Conservation (phyloP, 306 rosid species). For the Myrica gale region DNA sequence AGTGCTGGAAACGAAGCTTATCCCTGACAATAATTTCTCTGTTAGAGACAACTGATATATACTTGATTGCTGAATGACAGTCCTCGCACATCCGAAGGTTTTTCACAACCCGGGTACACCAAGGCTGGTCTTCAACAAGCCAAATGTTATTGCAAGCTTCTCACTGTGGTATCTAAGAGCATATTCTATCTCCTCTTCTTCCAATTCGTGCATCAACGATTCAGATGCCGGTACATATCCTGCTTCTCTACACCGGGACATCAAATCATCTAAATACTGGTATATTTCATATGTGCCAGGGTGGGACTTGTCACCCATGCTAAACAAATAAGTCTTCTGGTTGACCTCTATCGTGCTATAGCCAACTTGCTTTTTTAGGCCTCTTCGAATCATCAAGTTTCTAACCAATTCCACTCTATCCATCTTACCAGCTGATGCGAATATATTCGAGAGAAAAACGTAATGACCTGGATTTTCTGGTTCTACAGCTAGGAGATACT, state of each 20-base stretch:
- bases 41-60: constrained; percentile 54
- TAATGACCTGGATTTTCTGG: constrained; percentile 92
- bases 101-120: constrained; percentile 64
- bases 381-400: constrained; percentile 61
- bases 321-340: constrained; percentile 48
- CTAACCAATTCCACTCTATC: constrained; percentile 72
- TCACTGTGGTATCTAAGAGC: constrained; percentile 93
- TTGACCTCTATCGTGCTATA: constrained; percentile 69
- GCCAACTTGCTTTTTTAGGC: constrained; percentile 74
- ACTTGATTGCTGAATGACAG: constrained; percentile 80
- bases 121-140: constrained; percentile 58
- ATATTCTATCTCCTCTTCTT: constrained; percentile 84
- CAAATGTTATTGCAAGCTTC: constrained; percentile 89
- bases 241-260: constrained; percentile 62
- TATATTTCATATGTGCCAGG: constrained; percentile 53
- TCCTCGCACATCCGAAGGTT: constrained; percentile 93
- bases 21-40: constrained; percentile 77
- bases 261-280: constrained; percentile 60
- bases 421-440: constrained; percentile 71
- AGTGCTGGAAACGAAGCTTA: constrained; percentile 83
- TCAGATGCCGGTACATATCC: constrained; percentile 58
- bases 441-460: constrained; percentile 82
- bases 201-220: constrained; percentile 82
- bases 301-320: constrained; percentile 79
- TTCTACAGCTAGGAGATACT: constrained; percentile 61